Base-by-base conservation (phyloP, 2,329 filamentous ascomycete genomes). In the Colletotrichum godetiae region DNA sequence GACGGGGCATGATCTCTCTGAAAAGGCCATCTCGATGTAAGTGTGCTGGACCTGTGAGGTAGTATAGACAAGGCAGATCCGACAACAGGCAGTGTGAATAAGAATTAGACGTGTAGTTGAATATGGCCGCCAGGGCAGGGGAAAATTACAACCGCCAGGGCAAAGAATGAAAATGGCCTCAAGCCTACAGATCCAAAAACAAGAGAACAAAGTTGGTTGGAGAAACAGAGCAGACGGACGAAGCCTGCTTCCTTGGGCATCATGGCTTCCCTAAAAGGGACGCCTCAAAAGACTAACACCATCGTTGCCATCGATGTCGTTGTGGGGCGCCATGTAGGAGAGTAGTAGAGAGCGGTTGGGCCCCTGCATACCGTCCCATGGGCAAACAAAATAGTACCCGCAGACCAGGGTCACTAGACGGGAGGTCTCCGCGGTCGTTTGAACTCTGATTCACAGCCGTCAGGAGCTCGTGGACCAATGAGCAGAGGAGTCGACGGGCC, bases 1-100 rank as follows among this genome's bases (percentile, higher is more conserved):
- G 5, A 81, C 78, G 5, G 80, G 80, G 56, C 80, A 81, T 4
- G 79, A 80, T 67, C 75, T 75, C 24, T 79, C 69, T 15, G 80
- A 80, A 76, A 80, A 78, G 4, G 63, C 53, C 42, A 68, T 61
- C 55, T 79, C 53, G 73, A 74, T 59, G 27, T 35, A 4, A 24
- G 10, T 52, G 27, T 22, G 13, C 6, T 61, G 31, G 55, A 29
- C 19, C 31, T 70, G 10, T 1, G 31, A 37, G 22, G n/a, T 10
- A 4, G 33, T 13, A 46, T 29, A 19, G 15, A 27, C 12, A 19
- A 42, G 37, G 13, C 37, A 42, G 37, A 7, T 42, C 13, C 37
- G 37, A 15, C 37, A 42, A 15, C 37, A 42, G 37, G 37, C 13
- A 7, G 7, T 42, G 37, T 42, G 37, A 35, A 60, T 5, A 27